Evolutionary conservation across 140 eudicot species (phyloP).

Genomic region (Ambrosia hybrid): DNA sequence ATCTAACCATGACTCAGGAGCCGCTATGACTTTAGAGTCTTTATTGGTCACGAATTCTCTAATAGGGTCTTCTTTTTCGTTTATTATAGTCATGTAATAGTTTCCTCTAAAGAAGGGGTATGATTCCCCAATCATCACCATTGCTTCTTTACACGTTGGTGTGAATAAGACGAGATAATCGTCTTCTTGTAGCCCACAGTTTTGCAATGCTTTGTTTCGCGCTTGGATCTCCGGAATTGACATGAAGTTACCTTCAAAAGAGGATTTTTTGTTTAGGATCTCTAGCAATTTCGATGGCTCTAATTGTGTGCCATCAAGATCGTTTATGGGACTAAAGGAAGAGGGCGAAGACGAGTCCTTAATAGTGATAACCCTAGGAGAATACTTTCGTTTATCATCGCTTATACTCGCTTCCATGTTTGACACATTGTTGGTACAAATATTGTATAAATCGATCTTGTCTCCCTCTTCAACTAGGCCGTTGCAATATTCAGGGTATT

Average conservation of each 20-base stretch:
- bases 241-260: slow-evolving; percentile 70
- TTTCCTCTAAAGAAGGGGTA: slow-evolving; percentile 80
- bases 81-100: slow-evolving; percentile 63
- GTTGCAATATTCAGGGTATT: slow-evolving; percentile 73
- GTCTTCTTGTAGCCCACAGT: slow-evolving; percentile 61
- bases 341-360: slow-evolving; percentile 59
- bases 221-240: slow-evolving; percentile 84
- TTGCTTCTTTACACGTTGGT: slow-evolving; percentile 55
- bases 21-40: slow-evolving; percentile 68
- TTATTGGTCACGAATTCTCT: slow-evolving; percentile 51
- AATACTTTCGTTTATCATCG: slow-evolving; percentile 51
- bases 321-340: slow-evolving; percentile 38
- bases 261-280: slow-evolving; percentile 52
- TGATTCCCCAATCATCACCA: slow-evolving; percentile 79
- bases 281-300: slow-evolving; percentile 70
- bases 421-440: slow-evolving; percentile 49
- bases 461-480: slow-evolving; percentile 62
- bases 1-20: slow-evolving; percentile 81
- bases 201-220: slow-evolving; percentile 62
- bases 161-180: slow-evolving; percentile 66
- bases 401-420: slow-evolving; percentile 40
- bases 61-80: slow-evolving; percentile 49
- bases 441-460: slow-evolving; percentile 48
- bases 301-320: slow-evolving; percentile 55
- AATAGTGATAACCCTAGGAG: slow-evolving; percentile 40